Evolutionary conservation across 352 stramenopile species (phyloP).

Genomic region (Thraustochytrium sp.): DNA sequence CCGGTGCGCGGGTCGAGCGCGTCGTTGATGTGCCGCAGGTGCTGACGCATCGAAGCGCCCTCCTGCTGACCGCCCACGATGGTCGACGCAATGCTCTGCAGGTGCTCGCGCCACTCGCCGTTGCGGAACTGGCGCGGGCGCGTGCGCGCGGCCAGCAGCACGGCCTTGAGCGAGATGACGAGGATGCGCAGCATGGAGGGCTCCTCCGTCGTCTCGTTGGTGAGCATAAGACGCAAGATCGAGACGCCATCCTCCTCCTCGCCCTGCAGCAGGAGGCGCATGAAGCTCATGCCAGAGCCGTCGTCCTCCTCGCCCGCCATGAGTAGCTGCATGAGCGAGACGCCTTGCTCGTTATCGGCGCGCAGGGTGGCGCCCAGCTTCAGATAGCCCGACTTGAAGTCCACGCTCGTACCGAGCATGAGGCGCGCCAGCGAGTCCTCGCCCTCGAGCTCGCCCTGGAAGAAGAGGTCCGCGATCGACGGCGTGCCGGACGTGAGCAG

Average conservation of each 20-base stretch:
- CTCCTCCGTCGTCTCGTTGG: not conserved
- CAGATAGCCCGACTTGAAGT: slow-evolving; percentile 14
- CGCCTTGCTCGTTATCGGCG: not conserved
- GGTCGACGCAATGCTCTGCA: not conserved
- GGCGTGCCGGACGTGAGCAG: slow-evolving; percentile 3
- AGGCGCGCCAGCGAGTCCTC: slow-evolving; percentile 38
- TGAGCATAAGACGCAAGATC: slow-evolving; percentile 26
- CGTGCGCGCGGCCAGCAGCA: slow-evolving; percentile 16
- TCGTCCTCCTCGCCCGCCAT: slow-evolving; percentile 22
- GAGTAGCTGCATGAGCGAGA: slow-evolving; percentile 31
- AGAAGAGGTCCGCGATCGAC: slow-evolving; percentile 40
- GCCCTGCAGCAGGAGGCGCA: slow-evolving; percentile 34
- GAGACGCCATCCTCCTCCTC: slow-evolving; percentile 25
- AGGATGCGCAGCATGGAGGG: slow-evolving; percentile 26
- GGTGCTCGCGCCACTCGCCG: not conserved
- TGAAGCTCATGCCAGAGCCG: slow-evolving; percentile 29
- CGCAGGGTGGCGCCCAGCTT: not conserved
- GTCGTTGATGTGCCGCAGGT: not conserved
- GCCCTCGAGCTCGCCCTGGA: slow-evolving; percentile 39
- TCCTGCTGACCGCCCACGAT: not conserved
- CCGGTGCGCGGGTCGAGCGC: not conserved
- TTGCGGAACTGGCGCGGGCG: slow-evolving; percentile 1
- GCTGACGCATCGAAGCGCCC: not conserved
- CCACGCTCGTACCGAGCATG: slow-evolving; percentile 34
- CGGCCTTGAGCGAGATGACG: slow-evolving; percentile 14